Evolutionary conservation across 179 eudicot species (phyloP).

Genomic region (Actinidia arguta): DNA sequence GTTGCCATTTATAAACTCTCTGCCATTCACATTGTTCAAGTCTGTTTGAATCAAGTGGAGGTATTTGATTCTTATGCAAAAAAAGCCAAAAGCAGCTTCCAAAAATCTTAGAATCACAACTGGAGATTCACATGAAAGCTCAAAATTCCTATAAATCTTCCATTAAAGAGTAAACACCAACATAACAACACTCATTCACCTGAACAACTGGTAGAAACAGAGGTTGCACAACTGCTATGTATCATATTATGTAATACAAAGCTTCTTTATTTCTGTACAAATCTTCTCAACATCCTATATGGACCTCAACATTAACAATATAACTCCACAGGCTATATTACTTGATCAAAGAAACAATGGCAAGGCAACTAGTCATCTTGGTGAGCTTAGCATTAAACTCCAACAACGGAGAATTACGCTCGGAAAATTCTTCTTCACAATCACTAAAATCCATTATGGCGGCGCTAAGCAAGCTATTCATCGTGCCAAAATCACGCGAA

Average conservation of each 20-base stretch:
- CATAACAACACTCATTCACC: no score
- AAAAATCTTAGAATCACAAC: neutral
- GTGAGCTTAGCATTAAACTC: slow-evolving; percentile 8
- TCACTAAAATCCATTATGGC: slow-evolving; percentile 32
- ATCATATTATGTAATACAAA: neutral
- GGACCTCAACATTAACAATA: neutral
- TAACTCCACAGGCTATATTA: neutral
- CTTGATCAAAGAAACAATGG: slow-evolving; percentile 23
- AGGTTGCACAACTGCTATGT: neutral
- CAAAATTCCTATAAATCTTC: no score
- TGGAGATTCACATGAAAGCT: neutral
- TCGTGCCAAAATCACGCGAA: slow-evolving; percentile 27
- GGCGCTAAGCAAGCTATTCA: slow-evolving; percentile 41
- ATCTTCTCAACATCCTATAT: neutral
- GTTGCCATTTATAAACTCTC: neutral
- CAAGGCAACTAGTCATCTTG: slow-evolving; percentile 47
- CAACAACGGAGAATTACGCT: slow-evolving; percentile 17
- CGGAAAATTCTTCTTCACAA: slow-evolving; percentile 27
- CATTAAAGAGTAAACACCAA: no score
- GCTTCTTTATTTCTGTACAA: neutral
- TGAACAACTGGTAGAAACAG: no score
- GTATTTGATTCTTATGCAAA: neutral
- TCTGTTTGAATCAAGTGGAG: neutral
- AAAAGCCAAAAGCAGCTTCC: neutral
- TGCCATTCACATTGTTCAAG: neutral